Evolutionary conservation across 495 filamentous ascomycete genomes (phyloP), one percentile per base, ranked within the genome.

Genomic region (Xylaria flabelliformis): DNA sequence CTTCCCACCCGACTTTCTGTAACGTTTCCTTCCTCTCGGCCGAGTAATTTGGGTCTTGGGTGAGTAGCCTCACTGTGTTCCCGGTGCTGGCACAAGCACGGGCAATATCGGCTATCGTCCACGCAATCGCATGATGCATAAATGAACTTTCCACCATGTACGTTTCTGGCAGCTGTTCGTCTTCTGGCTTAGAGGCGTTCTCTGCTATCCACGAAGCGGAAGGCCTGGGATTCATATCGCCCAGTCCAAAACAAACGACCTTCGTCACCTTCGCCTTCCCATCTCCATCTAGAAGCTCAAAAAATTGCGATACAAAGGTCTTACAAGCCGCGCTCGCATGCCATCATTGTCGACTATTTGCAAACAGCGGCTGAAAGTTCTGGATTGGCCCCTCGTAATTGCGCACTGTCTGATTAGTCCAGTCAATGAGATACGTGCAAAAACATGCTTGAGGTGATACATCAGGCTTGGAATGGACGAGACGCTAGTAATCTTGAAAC

Each of bases 161-260:
- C 67, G 56, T 78, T 78, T 80, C 72, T 63, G 77, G 66, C 64
- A 75, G 59, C 74, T 72, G 77, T 80, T 73, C 78, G 67, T 76
- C 63, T 69, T 78, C 66, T 71, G 73, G 62, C 69, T 77, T 76
- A 63, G 75, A 67, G 69, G 53, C 73, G 65, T 78, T 81, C 48
- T 76, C 68, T 29, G 8, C 17, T 24, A 13, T 48, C 62, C 41
- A 29, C 79, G 78, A 80, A 64, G 80, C 74, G 72, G 76, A 75
- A 21, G 77, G 75, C 65, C 77, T 73, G 68, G 68, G 74, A 72
- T 74, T 77, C 71, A 82, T 75, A 67, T 83, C 78, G 72, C 82
- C 80, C 59, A 83, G 74, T 55, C 80, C 80, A 53, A 82, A 83
- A 72, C 82, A 82, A 48, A 83, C 66, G 71, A 83, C 72, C 66